Conservation (phyloP, 371 early-diverging fungal species). For the Mortierella sp. region DNA sequence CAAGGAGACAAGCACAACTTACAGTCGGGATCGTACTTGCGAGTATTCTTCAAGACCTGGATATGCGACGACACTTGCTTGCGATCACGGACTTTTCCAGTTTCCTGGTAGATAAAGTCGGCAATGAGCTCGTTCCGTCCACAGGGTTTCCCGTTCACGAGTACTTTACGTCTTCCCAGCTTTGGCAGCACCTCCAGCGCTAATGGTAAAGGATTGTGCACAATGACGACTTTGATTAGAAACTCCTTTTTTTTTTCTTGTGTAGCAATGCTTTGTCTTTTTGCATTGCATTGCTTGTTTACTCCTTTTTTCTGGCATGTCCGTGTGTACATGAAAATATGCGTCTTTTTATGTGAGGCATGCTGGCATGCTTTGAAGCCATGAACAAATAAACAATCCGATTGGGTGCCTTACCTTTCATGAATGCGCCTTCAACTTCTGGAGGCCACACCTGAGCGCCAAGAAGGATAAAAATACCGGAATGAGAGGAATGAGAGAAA, state of each 20-base stretch:
- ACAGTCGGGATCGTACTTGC: conserved; percentile 73
- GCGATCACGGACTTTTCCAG: conserved; percentile 73
- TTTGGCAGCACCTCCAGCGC: conserved; percentile 72
- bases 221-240: conserved; percentile 4
- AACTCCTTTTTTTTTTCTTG: neutral
- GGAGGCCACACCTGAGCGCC: conserved; percentile 44
- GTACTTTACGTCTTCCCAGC: conserved; percentile 70
- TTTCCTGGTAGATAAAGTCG: conserved; percentile 78
- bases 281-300: conserved; percentile 45
- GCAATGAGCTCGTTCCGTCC: conserved; percentile 85
- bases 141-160: conserved; percentile 75
- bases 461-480: neutral
- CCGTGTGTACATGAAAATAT: neutral
- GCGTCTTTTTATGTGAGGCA: too few relatives aligned
- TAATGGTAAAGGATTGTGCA: conserved; percentile 6
- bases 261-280: conserved; percentile 37
- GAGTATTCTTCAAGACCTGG: conserved; percentile 82
- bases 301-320: neutral
- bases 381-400: neutral
- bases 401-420: conserved; percentile 30
- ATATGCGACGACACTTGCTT: conserved; percentile 89
- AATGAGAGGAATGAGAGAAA: neutral
- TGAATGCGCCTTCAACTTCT: conserved; percentile 48
- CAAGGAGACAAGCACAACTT: conserved; percentile 40
- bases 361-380: conserved; percentile 15